phyloP scores from a whole-genome alignment of 768 basidiomycete genomes.

The Lactarius vividus region DNA sequence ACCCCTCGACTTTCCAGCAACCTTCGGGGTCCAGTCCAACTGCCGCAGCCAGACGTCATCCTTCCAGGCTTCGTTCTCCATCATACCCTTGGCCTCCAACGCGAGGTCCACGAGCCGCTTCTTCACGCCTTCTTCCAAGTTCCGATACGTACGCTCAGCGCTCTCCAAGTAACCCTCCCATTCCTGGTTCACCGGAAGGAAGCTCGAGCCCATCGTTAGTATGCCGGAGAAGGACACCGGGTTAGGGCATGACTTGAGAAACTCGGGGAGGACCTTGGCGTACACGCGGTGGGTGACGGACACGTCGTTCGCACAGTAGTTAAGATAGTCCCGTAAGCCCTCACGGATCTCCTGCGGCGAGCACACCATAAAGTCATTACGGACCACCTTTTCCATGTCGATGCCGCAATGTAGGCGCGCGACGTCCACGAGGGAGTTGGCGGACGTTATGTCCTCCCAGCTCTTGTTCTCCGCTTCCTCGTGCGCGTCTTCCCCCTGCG shows the following conservation, averaged over 20 bases:
- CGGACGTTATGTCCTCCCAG: slow-evolving; percentile 93
- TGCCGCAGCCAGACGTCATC: slow-evolving; percentile 84
- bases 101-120: slow-evolving; percentile 66
- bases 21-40: slow-evolving; percentile 93
- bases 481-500: slow-evolving; percentile 43
- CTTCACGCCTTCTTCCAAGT: slow-evolving; percentile 63
- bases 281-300: slow-evolving; percentile 81
- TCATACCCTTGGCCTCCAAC: slow-evolving; percentile 48
- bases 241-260: slow-evolving; percentile 80
- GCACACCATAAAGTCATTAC: slow-evolving; percentile 72
- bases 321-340: slow-evolving; percentile 68
- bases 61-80: slow-evolving; percentile 55
- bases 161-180: slow-evolving; percentile 82
- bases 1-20: slow-evolving; percentile 66
- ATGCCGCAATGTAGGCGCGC: slow-evolving; percentile 87
- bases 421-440: slow-evolving; percentile 90
- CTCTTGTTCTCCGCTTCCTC: slow-evolving; percentile 50
- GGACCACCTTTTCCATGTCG: slow-evolving; percentile 69
- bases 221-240: slow-evolving; percentile 93
- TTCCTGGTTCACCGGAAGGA: slow-evolving; percentile 84
- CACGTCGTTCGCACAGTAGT: slow-evolving; percentile 87
- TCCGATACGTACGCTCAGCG: slow-evolving; percentile 74
- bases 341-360: slow-evolving; percentile 63
- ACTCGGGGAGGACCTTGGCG: slow-evolving; percentile 71
- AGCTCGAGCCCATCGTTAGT: slow-evolving; percentile 86